These are phyloP conservation scores for Termitomyces sp. DNA, from an alignment of 768 basidiomycete genomes.

Conservation along the genomic window DNA sequence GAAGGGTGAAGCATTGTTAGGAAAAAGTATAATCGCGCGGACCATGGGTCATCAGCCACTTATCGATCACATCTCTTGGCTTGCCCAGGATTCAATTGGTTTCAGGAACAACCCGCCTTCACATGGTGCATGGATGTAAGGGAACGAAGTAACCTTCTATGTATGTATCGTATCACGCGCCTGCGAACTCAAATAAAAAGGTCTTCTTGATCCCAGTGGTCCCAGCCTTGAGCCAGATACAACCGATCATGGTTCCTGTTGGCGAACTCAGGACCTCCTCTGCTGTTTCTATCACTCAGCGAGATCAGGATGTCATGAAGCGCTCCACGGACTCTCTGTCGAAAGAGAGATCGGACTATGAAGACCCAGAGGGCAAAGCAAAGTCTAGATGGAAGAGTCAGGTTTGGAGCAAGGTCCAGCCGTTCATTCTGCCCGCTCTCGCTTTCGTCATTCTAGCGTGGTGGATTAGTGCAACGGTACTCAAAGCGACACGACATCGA, in stretches of 20 bases:
- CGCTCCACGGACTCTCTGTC: conserved; percentile 18
- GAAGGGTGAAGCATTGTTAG: no score
- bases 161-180: not conserved
- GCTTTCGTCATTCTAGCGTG: conserved; percentile 69
- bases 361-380: conserved; percentile 6
- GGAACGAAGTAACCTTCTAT: not conserved
- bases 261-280: conserved; percentile 8
- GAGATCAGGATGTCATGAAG: conserved; percentile 10
- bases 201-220: not conserved
- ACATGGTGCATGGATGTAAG: not conserved
- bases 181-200: not conserved
- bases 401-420: conserved; percentile 23
- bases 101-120: not conserved
- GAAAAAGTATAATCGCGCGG: no score
- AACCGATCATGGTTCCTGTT: not conserved
- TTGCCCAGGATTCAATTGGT: not conserved
- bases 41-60: not conserved
- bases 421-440: conserved; percentile 43
- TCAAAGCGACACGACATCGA: conserved; percentile 65
- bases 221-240: not conserved
- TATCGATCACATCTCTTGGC: not conserved
- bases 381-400: not conserved
- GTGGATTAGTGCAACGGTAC: conserved; percentile 77
- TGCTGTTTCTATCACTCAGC: conserved; percentile 6
- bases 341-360: conserved; percentile 17